phyloP scores from a whole-genome alignment of 2,329 filamentous ascomycete genomes.

The Hymenotorrendiella dingleyae region DNA sequence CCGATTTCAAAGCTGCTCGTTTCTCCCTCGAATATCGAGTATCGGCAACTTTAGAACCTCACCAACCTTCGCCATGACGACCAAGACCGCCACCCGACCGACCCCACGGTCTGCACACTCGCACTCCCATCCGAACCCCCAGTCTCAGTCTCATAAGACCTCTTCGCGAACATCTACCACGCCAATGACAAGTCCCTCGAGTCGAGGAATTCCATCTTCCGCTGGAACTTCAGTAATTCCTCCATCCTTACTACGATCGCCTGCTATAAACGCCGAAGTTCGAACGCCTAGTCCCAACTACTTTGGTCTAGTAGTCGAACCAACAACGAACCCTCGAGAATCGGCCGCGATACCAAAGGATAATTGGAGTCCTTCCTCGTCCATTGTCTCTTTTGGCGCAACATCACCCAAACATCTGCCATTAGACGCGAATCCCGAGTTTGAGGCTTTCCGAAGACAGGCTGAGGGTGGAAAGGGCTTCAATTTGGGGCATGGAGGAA shows the following conservation, averaged over 20 bases:
- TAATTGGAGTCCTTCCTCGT: conserved; percentile 71
- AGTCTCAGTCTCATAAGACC: conserved; percentile 17
- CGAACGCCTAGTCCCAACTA: conserved; percentile 72
- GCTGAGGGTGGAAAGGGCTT: conserved; percentile 58
- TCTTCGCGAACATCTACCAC: conserved; percentile 18
- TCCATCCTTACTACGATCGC: conserved; percentile 21
- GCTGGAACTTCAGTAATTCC: conserved; percentile 25
- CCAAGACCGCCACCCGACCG: conserved; percentile 26
- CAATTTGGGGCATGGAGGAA: conserved; percentile 36
- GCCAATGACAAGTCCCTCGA: conserved; percentile 17
- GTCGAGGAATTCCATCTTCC: conserved; percentile 21
- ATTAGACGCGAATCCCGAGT: conserved; percentile 73
- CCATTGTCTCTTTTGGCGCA: conserved; percentile 63
- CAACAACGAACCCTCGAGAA: conserved; percentile 53
- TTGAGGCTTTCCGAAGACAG: conserved; percentile 70
- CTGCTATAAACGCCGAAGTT: conserved; percentile 16
- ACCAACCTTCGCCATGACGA: conserved; percentile 28
- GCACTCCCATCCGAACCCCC: conserved; percentile 23
- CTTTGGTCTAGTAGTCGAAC: conserved; percentile 69
- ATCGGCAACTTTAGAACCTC: no score
- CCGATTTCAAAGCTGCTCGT: no score
- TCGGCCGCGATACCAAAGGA: conserved; percentile 58
- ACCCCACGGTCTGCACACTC: conserved; percentile 21
- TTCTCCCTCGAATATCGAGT: no score
- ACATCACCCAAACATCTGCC: conserved; percentile 64